Conservation (phyloP, 129 eudicot species). For the Pseudognaphalium luteoalbum region DNA sequence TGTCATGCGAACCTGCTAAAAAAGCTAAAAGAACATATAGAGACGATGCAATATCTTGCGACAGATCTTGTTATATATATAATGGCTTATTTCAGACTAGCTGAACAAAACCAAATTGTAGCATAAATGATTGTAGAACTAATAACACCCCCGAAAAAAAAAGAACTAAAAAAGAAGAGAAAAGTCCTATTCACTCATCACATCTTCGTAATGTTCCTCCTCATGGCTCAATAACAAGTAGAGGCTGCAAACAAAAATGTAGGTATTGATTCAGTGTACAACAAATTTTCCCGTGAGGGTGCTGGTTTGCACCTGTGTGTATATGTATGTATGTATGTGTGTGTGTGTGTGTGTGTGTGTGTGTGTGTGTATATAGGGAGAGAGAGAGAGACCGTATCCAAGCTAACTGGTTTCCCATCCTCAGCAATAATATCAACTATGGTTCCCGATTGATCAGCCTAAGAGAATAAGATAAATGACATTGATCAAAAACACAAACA, state of each 20-base stretch:
- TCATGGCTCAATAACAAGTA: slow-evolving; percentile 71
- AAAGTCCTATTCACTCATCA: slow-evolving; percentile 26
- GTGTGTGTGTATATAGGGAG: no score
- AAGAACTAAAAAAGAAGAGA: slow-evolving; percentile 16
- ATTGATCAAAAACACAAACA: background rate
- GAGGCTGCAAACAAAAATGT: slow-evolving; percentile 56
- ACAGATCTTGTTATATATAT: background rate
- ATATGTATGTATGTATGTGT: background rate
- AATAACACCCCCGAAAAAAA: slow-evolving; percentile 23
- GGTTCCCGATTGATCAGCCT: slow-evolving; percentile 83
- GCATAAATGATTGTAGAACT: slow-evolving; percentile 28
- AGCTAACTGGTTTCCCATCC: slow-evolving; percentile 79
- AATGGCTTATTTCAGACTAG: background rate
- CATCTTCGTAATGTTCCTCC: slow-evolving; percentile 24
- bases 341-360: no score
- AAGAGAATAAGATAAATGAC: slow-evolving; percentile 19
- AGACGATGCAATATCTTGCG: background rate
- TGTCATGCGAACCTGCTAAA: background rate
- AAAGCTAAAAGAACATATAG: background rate
- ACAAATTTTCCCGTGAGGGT: slow-evolving; percentile 11
- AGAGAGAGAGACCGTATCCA: slow-evolving; percentile 49
- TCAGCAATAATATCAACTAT: slow-evolving; percentile 61
- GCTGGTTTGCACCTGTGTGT: background rate
- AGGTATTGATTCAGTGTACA: background rate
- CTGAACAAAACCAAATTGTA: slow-evolving; percentile 16